phyloP scores from a whole-genome alignment of 192 early-diverging fungal genomes.

The Backusella australiensis region DNA sequence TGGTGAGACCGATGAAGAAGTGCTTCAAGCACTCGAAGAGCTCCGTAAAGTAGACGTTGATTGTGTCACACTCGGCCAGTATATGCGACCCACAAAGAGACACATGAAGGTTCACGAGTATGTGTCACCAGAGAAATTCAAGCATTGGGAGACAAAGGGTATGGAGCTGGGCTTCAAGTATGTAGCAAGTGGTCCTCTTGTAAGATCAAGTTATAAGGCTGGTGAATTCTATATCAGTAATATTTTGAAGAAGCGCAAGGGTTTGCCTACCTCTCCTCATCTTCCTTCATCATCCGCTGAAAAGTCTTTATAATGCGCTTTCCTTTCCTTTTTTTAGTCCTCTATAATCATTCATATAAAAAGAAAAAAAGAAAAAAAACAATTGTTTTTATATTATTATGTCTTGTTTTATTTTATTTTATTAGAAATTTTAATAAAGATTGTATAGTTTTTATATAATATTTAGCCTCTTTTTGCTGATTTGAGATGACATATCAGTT shows the following conservation, averaged over 20 bases:
- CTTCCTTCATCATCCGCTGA: not conserved
- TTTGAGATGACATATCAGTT: not conserved
- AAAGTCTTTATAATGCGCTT: not conserved
- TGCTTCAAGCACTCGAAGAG: slow-evolving; percentile 82
- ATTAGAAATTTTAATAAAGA: not conserved
- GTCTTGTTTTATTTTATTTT: not conserved
- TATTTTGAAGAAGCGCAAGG: slow-evolving; percentile 60
- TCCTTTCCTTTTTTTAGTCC: not conserved
- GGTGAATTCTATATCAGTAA: slow-evolving; percentile 97
- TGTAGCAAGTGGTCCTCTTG: slow-evolving; percentile 92
- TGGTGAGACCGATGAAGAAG: slow-evolving; percentile 94
- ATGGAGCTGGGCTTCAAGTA: slow-evolving; percentile 90
- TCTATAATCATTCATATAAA: not conserved
- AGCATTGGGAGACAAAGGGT: slow-evolving; percentile 79
- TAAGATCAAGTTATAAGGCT: slow-evolving; percentile 94
- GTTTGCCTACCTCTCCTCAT: slow-evolving; percentile 15
- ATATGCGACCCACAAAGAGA: slow-evolving; percentile 99
- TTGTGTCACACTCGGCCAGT: slow-evolving; percentile 96
- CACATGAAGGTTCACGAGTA: slow-evolving; percentile 98
- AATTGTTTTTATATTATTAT: not conserved
- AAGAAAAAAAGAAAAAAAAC: not conserved
- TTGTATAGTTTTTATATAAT: not conserved
- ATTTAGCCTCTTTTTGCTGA: not conserved
- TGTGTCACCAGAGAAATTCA: slow-evolving; percentile 89
- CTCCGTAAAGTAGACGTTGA: slow-evolving; percentile 83